Base-by-base conservation (phyloP, 2,329 filamentous ascomycete genomes). In the Trichoderma sp. region DNA sequence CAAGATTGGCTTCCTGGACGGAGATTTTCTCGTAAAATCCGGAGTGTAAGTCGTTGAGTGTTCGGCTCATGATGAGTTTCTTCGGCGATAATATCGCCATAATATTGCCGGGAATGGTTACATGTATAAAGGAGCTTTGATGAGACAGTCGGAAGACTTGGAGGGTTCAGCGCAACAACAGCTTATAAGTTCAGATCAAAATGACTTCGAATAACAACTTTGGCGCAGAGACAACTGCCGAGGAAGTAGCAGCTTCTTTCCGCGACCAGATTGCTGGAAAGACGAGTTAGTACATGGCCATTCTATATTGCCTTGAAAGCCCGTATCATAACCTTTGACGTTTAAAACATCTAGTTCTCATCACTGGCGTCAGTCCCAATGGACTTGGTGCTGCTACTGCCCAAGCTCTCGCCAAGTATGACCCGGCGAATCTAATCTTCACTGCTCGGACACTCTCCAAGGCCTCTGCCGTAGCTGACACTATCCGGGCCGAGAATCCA, bases 321-420 rank as follows among this genome's bases (percentile, higher is more conserved):
- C 3, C 21, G 27, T n/a, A 38, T 18, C 2, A 2, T 6, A 45
- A 0, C 3, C 11, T 2, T 31, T 60, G 18, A 66, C 38, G 16
- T 2, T 35, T 63, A 0, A 14, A 8, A 24, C 27, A 21, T 14
- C 2, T 18, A 76, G 75, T 76, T 38, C 63, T 76, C 50, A 74
- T 76, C 27, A 76, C 75, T 11, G 75, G 75, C 7, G 33, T 76
- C n/a, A 74, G 60, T 14, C 75, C 75, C 31, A 74, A 74, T 53
- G 68, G 75, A 8, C 68, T 76, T 6, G 75, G 75, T n/a, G 69
- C 62, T n/a, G 62, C 68, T 1, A 53, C 31, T 14, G 68, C 75
- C 27, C 29, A 66, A 18, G 60, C 75, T 35, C 60, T 76, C 45
- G 75, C 69, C 45, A 74, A 38, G 2, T 33, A 76, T 60, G 29